A percentile compares a stretch with the other conserved stretches of the same genome.
Evolutionary conservation across 2,329 filamentous ascomycete species (phyloP).

Genomic region (Colletotrichum liaoningense): DNA sequence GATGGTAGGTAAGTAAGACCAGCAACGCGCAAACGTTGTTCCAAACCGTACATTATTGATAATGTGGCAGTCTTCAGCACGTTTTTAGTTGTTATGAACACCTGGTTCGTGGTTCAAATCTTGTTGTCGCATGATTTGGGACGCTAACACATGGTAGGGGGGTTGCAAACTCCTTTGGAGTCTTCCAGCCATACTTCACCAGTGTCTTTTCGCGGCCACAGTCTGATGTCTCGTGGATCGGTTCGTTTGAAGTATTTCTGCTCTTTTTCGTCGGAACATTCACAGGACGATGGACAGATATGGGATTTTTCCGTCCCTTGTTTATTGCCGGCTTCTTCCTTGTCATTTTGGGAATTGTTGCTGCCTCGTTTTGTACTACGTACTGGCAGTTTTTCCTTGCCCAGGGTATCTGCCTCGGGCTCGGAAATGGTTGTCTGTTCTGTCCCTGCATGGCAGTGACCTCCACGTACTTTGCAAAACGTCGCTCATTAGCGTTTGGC

Average conservation of each 20-base stretch:
- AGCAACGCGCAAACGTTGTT: neutral
- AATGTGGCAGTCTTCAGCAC: constrained; percentile 46
- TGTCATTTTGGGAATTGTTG: constrained; percentile 59
- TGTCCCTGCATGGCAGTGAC: constrained; percentile 73
- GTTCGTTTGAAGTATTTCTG: constrained; percentile 64
- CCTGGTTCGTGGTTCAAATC: constrained; percentile 49
- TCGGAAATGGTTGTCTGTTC: constrained; percentile 73
- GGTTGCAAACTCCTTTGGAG: constrained; percentile 65
- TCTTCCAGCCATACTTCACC: constrained; percentile 66
- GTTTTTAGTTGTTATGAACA: constrained; percentile 62
- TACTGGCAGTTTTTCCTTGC: constrained; percentile 68
- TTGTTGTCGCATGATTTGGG: neutral
- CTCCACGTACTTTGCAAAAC: constrained; percentile 72
- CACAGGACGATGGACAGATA: constrained; percentile 64
- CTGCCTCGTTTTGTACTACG: constrained; percentile 51
- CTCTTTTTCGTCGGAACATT: constrained; percentile 66
- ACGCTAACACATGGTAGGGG: constrained; percentile 50
- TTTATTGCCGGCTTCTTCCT: constrained; percentile 54
- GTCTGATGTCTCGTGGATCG: constrained; percentile 66
- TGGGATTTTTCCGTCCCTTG: constrained; percentile 60
- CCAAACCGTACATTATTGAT: neutral
- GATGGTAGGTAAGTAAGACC: constrained; percentile 51
- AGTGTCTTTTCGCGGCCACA: constrained; percentile 50
- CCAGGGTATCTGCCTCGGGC: constrained; percentile 65
- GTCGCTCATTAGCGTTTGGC: constrained; percentile 70